Conservation (phyloP, 768 basidiomycete genomes). For the Macrolepiota dolichaula region DNA sequence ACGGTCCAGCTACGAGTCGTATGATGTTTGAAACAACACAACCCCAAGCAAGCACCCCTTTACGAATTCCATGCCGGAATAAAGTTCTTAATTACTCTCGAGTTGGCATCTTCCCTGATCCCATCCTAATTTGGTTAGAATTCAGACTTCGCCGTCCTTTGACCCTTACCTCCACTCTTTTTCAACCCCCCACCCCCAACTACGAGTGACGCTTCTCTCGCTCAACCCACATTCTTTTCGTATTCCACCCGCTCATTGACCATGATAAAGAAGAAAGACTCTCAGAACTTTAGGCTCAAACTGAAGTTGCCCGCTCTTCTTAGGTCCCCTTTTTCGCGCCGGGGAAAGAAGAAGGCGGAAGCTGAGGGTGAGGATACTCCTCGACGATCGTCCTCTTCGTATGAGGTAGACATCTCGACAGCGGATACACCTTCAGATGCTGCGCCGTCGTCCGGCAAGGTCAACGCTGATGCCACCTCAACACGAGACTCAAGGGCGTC, state of each 20-base stretch:
- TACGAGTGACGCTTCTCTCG: conserved; percentile 7
- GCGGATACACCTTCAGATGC: neutral
- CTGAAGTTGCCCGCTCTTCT: conserved; percentile 4
- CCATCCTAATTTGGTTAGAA: conserved; percentile 4
- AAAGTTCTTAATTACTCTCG: neutral
- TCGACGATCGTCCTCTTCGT: neutral
- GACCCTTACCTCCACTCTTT: conserved; percentile 3
- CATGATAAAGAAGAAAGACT: conserved; percentile 1
- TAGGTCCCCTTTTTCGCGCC: conserved; percentile 5
- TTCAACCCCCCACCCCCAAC: conserved; percentile 9
- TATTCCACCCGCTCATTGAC: neutral
- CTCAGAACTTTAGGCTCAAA: conserved; percentile 9
- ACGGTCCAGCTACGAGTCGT: neutral
- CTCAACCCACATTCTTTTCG: conserved; percentile 8
- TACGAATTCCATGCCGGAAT: neutral
- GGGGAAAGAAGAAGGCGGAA: conserved; percentile 1
- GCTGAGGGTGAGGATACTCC: neutral
- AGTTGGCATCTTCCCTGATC: conserved; percentile 1
- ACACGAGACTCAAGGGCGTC: neutral
- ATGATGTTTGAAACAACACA: neutral
- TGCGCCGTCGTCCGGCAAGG: neutral
- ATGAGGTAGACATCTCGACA: neutral
- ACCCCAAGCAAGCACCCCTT: neutral
- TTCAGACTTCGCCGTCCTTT: neutral
- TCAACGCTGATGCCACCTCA: neutral